Conservation (phyloP, 2,329 filamentous ascomycete genomes). For the Corynespora cassiicola region DNA sequence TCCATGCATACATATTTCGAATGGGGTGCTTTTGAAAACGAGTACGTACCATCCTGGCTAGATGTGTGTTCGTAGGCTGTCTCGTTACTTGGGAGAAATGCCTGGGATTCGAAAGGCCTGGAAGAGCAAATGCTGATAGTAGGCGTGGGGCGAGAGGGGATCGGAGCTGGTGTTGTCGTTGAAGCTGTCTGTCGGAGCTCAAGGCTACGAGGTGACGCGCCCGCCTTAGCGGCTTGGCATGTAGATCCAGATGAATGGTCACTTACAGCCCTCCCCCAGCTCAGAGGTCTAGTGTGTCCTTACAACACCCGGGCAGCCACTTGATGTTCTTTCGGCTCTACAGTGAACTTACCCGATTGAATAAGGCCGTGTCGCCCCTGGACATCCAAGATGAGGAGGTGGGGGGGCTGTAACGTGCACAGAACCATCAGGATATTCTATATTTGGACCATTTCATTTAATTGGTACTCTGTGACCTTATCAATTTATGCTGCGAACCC, state of each 20-base stretch:
- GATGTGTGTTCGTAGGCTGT: background rate
- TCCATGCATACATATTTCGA: background rate
- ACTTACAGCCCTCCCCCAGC: too few relatives aligned
- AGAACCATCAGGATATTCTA: too few relatives aligned
- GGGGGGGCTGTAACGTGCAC: too few relatives aligned
- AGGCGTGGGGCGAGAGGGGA: background rate
- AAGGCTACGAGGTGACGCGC: slow-evolving; percentile 42
- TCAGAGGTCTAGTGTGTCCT: too few relatives aligned
- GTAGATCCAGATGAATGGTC: background rate
- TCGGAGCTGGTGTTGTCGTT: slow-evolving; percentile 11
- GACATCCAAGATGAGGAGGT: too few relatives aligned
- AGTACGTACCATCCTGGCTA: slow-evolving; percentile 2
- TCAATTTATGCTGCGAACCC: background rate
- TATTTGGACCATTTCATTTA: background rate
- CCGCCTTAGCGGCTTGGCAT: slow-evolving; percentile 36
- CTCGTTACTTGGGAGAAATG: background rate
- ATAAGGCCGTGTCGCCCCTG: too few relatives aligned
- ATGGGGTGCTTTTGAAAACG: background rate
- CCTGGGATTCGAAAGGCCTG: slow-evolving; percentile 1
- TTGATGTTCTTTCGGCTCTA: too few relatives aligned
- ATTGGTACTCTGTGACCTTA: slow-evolving; percentile 1
- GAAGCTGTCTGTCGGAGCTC: slow-evolving; percentile 31
- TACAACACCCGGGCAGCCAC: too few relatives aligned
- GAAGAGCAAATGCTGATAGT: too few relatives aligned
- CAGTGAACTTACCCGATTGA: too few relatives aligned